Evolutionary conservation across 495 filamentous ascomycete genomes (phyloP).

Genomic region (Penicillium bovifimosum): DNA sequence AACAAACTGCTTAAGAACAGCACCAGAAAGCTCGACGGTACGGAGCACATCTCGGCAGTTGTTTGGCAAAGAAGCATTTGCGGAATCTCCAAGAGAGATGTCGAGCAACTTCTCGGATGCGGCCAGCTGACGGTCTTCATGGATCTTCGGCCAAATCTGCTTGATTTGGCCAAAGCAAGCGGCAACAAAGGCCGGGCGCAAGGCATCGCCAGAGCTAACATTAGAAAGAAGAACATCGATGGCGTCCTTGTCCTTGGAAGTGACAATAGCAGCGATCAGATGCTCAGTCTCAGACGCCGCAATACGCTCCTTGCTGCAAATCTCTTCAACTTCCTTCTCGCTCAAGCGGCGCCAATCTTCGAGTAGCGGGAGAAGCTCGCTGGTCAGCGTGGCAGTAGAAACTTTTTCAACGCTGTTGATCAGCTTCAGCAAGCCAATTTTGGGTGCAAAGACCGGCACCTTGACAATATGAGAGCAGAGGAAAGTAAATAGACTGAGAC

Average conservation of each 20-base stretch:
- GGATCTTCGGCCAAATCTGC: slow-evolving; percentile 64
- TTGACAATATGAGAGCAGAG: slow-evolving; percentile 64
- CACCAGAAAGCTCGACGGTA: slow-evolving; percentile 60
- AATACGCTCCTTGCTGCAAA: slow-evolving; percentile 56
- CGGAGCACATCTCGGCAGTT: slow-evolving; percentile 64
- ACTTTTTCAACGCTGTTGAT: slow-evolving; percentile 67
- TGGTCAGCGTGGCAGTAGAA: slow-evolving; percentile 58
- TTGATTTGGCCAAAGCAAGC: slow-evolving; percentile 60
- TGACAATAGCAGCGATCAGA: slow-evolving; percentile 54
- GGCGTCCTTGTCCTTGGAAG: slow-evolving; percentile 62
- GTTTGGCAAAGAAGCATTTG: slow-evolving; percentile 30
- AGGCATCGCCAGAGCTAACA: slow-evolving; percentile 43
- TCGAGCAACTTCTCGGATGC: slow-evolving; percentile 59
- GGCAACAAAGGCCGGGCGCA: slow-evolving; percentile 49
- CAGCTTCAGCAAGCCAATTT: slow-evolving; percentile 61
- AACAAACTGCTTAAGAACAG: slow-evolving; percentile 62
- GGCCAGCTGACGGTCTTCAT: slow-evolving; percentile 52
- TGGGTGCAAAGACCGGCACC: slow-evolving; percentile 62
- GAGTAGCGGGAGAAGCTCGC: slow-evolving; percentile 64
- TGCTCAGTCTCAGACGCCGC: slow-evolving; percentile 52
- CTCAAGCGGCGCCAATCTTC: slow-evolving; percentile 55
- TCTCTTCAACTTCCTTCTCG: slow-evolving; percentile 33
- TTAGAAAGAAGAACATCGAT: slow-evolving; percentile 50
- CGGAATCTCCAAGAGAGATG: slow-evolving; percentile 34
- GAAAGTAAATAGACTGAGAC: slow-evolving; percentile 63